phyloP scores from a whole-genome alignment of 441 rosid genomes.

The Populus hybrid region DNA sequence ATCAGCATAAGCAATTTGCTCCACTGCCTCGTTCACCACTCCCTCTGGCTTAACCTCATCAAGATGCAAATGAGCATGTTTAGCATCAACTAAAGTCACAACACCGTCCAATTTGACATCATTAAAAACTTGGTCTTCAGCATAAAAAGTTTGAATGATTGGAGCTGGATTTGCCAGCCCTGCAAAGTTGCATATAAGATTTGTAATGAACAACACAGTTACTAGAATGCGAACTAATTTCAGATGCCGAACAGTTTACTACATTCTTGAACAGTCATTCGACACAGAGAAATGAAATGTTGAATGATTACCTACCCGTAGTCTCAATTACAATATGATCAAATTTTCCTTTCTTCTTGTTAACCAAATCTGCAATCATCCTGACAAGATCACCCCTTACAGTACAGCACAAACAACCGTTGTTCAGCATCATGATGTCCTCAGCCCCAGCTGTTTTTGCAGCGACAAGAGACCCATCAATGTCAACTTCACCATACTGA shows the following conservation, averaged over 20 bases:
- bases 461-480: conserved; percentile 93
- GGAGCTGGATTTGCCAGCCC: conserved; percentile 98
- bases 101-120: conserved; percentile 98
- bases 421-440: conserved; percentile 88
- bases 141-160: conserved; percentile 92
- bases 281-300: too few relatives aligned
- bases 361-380: conserved; percentile 82
- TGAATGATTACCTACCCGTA: conserved; percentile 51
- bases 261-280: background rate
- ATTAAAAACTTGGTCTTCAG: conserved; percentile 75
- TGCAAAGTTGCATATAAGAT: conserved; percentile 19
- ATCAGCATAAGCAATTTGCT: conserved; percentile 97
- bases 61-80: conserved; percentile 77
- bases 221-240: background rate
- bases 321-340: conserved; percentile 96
- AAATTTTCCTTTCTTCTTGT: conserved; percentile 68
- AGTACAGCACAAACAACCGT: conserved; percentile 96
- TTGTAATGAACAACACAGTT: background rate
- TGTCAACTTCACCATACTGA: conserved; percentile 91
- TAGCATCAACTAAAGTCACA: conserved; percentile 94
- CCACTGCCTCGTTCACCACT: conserved; percentile 91
- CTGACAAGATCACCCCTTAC: conserved; percentile 98
- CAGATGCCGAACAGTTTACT: background rate
- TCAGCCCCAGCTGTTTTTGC: conserved; percentile 81
- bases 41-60: conserved; percentile 89